Evolutionary conservation across 2,329 filamentous ascomycete genomes (phyloP).

Genomic region (Fusarium stilboides): DNA sequence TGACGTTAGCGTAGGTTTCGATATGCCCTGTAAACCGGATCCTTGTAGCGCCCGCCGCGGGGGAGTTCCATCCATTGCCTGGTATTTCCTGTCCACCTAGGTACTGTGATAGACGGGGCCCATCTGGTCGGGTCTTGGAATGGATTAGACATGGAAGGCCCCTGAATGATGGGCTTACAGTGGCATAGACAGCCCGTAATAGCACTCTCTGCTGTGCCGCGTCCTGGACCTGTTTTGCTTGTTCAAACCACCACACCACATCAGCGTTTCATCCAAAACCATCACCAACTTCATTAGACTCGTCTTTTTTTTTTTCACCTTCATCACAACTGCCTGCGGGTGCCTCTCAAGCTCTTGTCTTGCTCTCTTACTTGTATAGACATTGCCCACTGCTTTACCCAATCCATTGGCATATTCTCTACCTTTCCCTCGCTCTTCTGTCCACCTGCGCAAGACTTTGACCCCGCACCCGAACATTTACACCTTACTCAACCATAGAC

Average conservation of each 20-base stretch:
- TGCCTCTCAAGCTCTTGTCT: conserved; percentile 5
- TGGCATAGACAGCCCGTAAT: conserved; percentile 3
- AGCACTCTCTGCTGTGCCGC: conserved; percentile 20
- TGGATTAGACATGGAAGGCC: neutral
- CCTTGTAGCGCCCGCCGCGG: conserved; percentile 18
- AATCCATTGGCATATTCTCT: conserved; percentile 41
- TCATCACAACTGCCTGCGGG: conserved; percentile 15
- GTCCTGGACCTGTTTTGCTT: conserved; percentile 27
- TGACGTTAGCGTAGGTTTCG: conserved; percentile 28
- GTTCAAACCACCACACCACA: conserved; percentile 38
- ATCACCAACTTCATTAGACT: conserved; percentile 38
- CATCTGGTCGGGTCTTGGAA: neutral
- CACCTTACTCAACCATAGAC: conserved; percentile 29
- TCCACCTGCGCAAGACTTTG: conserved; percentile 23
- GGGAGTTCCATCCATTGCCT: conserved; percentile 26
- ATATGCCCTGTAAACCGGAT: conserved; percentile 15
- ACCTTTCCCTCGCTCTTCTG: conserved; percentile 27
- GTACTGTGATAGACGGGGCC: neutral
- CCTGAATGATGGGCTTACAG: neutral
- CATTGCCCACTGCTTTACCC: conserved; percentile 26
- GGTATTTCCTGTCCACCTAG: conserved; percentile 5
- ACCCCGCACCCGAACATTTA: conserved; percentile 45
- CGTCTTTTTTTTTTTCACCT: conserved; percentile 9
- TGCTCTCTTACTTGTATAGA: conserved; percentile 2
- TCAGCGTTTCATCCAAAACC: conserved; percentile 30